Evolutionary conservation across 1,139 yeast species (phyloP).

Genomic region (Debaryomyces nepalensis): DNA sequence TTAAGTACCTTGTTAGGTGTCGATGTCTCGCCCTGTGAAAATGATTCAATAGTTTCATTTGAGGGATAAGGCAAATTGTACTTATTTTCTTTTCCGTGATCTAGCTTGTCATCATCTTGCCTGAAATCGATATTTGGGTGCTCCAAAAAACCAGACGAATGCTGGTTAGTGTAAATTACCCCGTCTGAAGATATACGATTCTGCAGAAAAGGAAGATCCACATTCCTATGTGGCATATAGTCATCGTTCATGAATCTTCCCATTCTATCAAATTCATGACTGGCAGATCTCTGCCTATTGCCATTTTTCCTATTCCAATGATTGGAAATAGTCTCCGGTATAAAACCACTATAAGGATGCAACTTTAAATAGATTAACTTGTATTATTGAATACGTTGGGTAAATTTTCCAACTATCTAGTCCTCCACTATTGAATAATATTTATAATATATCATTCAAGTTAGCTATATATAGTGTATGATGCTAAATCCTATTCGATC

Average conservation of each 20-base stretch:
- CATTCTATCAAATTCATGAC: constrained; percentile 37
- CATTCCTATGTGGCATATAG: neutral
- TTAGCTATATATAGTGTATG: neutral
- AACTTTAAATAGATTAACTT: constrained; percentile 5
- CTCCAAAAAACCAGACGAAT: neutral
- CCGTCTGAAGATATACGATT: constrained; percentile 25
- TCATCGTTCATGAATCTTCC: constrained; percentile 18
- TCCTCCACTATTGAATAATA: no score
- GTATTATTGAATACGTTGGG: no score
- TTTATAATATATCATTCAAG: no score
- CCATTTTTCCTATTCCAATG: constrained; percentile 7
- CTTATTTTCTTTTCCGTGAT: neutral
- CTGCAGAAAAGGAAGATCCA: neutral
- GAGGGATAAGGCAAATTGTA: neutral
- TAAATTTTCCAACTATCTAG: no score
- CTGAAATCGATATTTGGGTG: neutral
- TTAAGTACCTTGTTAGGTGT: neutral
- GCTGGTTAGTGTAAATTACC: constrained; percentile 14
- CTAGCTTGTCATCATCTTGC: neutral
- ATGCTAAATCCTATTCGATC: neutral
- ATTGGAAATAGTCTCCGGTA: constrained; percentile 10
- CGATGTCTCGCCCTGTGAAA: neutral
- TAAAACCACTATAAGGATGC: constrained; percentile 15
- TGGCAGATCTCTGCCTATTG: constrained; percentile 31
- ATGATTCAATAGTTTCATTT: constrained; percentile 2